Base-by-base conservation (phyloP, 352 stramenopile genomes). In the Globisporangium polare region DNA sequence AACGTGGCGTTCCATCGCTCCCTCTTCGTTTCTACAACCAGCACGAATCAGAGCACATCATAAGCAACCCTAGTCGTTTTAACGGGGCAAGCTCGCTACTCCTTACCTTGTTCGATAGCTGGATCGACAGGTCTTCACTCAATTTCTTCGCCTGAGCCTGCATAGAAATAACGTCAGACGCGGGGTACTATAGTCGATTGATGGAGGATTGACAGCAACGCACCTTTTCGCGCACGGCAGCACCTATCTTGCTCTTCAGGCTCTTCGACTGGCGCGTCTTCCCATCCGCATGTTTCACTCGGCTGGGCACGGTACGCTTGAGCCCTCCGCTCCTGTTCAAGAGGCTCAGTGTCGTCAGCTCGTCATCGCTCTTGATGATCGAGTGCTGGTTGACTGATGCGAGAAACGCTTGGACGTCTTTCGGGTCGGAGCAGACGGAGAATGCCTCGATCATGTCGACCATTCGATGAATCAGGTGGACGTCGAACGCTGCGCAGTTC, bases 401-500 rank as follows among this genome's bases (percentile, higher is more conserved):
- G 24, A 85, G 56, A 54, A 89, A 89, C 10, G 58, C 51, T 26
- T 55, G 37, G 26, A 63, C 55, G 10, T 39, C 39, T 31, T 70
- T 53, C 12, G 55, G 59, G 35, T 77, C 65, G 12, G 68, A 72
- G 20, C 73, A 31, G 18, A 79, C 42, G 20, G 60, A 67, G 58
- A 88, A 88, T 13, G 65, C 50, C 31, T 66, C 66, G 27, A 89
- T 45, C 6, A 77, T 59, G 43, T 71, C 60, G 66, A 74, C 85
- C 39, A 88, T 60, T 31, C 60, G 67, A 46, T 61, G 55, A 55
- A 93, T 74, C 51, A 79, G 72, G n/a, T 74, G 50, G 22, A 43
- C 55, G 26, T 71, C 71, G 18, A 91, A 70, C 17, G 75, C 75
- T 35, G 78, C 77, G 58, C 77, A 88, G 55, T 80, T 93, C 84